Percentiles rank a stretch among this genome's conserved stretches.
Conservation (phyloP, 768 basidiomycete species). For the Tylopilus sp. region DNA sequence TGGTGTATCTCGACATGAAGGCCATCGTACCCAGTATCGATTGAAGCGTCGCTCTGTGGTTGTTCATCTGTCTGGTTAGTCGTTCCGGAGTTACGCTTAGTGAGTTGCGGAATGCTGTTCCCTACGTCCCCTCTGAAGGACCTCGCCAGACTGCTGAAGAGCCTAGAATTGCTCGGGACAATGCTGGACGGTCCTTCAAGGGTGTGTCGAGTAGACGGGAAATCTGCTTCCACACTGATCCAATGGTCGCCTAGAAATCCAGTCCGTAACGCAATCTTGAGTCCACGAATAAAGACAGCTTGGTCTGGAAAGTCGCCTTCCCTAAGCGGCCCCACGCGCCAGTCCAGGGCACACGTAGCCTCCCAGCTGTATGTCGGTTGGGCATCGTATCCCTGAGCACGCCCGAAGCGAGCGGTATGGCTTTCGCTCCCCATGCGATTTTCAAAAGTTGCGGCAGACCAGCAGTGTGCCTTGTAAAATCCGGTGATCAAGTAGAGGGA, state of each 20-base stretch:
- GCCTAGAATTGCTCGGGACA: too few relatives aligned
- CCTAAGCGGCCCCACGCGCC: conserved; percentile 3
- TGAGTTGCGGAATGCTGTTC: too few relatives aligned
- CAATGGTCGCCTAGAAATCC: conserved; percentile 4
- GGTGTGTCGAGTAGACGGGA: background rate
- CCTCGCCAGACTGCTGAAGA: too few relatives aligned
- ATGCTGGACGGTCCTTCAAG: background rate
- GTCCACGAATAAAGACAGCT: conserved; percentile 21
- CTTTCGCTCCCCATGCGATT: background rate
- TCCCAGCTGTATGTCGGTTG: conserved; percentile 10
- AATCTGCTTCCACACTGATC: background rate
- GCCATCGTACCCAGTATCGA: too few relatives aligned
- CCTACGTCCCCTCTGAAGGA: too few relatives aligned
- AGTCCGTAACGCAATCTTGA: conserved; percentile 17
- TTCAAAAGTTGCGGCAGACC: conserved; percentile 25
- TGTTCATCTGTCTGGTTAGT: too few relatives aligned
- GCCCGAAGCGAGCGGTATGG: conserved; percentile 15
- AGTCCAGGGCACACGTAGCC: conserved; percentile 6
- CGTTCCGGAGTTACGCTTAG: too few relatives aligned
- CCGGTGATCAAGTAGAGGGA: conserved; percentile 29
- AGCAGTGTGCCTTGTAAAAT: conserved; percentile 14
- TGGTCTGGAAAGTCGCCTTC: conserved; percentile 13
- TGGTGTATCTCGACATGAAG: background rate
- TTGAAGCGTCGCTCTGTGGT: too few relatives aligned
- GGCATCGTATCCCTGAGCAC: background rate